Evolutionary conservation across 2,329 filamentous ascomycete genomes (phyloP), one percentile per base, ranked within the genome.

Genomic region (Fusarium sp.): DNA sequence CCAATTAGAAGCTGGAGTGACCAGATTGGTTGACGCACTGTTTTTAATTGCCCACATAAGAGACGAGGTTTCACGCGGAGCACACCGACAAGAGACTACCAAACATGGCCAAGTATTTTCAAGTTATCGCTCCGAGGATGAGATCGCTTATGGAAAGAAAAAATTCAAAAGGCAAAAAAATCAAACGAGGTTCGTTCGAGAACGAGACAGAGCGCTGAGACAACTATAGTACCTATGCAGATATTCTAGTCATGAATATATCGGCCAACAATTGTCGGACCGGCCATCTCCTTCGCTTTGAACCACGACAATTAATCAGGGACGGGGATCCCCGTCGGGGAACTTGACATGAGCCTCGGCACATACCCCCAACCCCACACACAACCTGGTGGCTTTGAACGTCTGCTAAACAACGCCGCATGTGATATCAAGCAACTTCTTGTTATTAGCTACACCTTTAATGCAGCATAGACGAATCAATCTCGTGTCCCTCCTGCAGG

Each of bases 391-490:
- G 36, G 49, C 42, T 19, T 40, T 40, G 40, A 44, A 62, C 55
- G 39, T 44, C 28, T 21, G 45, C 40, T 53, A 36, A 44, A 38
- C 45, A 45, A 49, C 49, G 34, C 39, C 54, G 62, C 67, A 69
- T 70, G 67, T 69, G 67, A 70, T 43, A 65, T 67, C 61, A 57
- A 70, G 44, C 40, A 54, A 47, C 36, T 52, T 46, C 24, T 33
- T 38, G 61, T 46, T 52, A 59, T 62, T 55, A 70, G 62, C 62
- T 47, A 58, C 60, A 69, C 53, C 52, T 55, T 65, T 42, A 59
- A 57, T 62, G 51, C 62, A 65, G 62, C 28, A 21, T 22, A 59
- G 45, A 42, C 60, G 60, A 65, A 65, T 65, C 53, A 65, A 22
- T 58, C 45, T 65, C 53, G 39, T 39, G 36, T 47, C 39, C 45